A percentile compares a stretch with the other conserved stretches of the same genome.
phyloP scores from a whole-genome alignment of 257 asterid genomes.

The Cordia subcordata region DNA sequence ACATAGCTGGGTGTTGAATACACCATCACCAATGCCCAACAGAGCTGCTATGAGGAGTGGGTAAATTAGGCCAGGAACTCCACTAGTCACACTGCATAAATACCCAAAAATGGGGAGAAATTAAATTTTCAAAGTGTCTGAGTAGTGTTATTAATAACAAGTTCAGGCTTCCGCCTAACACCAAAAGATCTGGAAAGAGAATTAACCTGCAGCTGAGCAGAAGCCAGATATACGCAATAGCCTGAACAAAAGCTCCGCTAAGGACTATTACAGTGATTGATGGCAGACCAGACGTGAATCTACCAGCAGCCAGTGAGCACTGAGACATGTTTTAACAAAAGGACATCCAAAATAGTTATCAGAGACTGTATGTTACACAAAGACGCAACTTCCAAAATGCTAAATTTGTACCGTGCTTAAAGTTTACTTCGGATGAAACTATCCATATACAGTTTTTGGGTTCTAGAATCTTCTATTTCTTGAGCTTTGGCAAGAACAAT shows the following conservation, averaged over 20 bases:
- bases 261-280: conserved; percentile 70
- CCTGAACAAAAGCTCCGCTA: conserved; percentile 74
- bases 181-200: conserved; percentile 14
- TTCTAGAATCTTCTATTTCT: too few relatives aligned
- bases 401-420: too few relatives aligned
- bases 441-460: too few relatives aligned
- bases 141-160: neutral
- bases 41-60: conserved; percentile 73
- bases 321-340: conserved; percentile 25
- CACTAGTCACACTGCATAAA: conserved; percentile 41
- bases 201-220: conserved; percentile 66
- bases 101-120: neutral
- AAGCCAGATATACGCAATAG: conserved; percentile 66
- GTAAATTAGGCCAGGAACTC: conserved; percentile 50
- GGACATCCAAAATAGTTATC: neutral
- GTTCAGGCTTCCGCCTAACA: conserved; percentile 4
- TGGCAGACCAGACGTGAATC: conserved; percentile 67
- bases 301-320: conserved; percentile 83
- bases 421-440: too few relatives aligned
- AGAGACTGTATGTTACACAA: too few relatives aligned
- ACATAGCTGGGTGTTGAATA: conserved; percentile 85
- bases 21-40: conserved; percentile 95
- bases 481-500: too few relatives aligned
- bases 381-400: too few relatives aligned
- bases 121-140: neutral